Evolutionary conservation across 2,329 filamentous ascomycete species (phyloP).

Genomic region (Penicillium sp.): DNA sequence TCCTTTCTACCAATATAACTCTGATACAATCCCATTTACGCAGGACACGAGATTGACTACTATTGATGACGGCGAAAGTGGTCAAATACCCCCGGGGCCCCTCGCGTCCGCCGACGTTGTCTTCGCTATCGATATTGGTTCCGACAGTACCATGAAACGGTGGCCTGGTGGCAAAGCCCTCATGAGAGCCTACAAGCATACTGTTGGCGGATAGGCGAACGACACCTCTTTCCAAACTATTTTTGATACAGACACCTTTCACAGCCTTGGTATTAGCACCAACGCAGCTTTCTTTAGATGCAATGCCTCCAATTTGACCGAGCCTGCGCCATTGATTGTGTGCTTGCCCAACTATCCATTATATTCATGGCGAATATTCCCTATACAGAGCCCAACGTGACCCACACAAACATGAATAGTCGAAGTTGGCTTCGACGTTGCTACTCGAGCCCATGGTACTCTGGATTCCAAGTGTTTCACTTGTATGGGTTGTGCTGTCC

Average conservation of each 20-base stretch:
- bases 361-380: conserved; percentile 65
- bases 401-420: conserved; percentile 72
- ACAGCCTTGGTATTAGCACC: conserved; percentile 67
- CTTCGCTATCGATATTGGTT: conserved; percentile 69
- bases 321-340: conserved; percentile 64
- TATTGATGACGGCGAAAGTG: conserved; percentile 54
- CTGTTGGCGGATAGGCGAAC: neutral
- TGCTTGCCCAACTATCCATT: conserved; percentile 85
- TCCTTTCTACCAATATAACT: conserved; percentile 63
- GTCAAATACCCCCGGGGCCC: conserved; percentile 68
- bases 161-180: neutral
- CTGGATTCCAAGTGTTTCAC: conserved; percentile 64
- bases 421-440: conserved; percentile 78
- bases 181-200: neutral
- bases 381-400: conserved; percentile 67
- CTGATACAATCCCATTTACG: neutral
- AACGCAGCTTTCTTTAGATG: conserved; percentile 74
- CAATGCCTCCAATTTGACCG: conserved; percentile 59
- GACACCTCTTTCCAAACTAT: neutral
- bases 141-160: conserved; percentile 26
- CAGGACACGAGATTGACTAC: neutral
- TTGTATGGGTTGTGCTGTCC: conserved; percentile 79
- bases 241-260: conserved; percentile 14
- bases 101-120: conserved; percentile 71
- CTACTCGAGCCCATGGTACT: conserved; percentile 75